Base-by-base conservation (phyloP, 2,329 filamentous ascomycete genomes). In the Phaeosphaeriaceae sp. region DNA sequence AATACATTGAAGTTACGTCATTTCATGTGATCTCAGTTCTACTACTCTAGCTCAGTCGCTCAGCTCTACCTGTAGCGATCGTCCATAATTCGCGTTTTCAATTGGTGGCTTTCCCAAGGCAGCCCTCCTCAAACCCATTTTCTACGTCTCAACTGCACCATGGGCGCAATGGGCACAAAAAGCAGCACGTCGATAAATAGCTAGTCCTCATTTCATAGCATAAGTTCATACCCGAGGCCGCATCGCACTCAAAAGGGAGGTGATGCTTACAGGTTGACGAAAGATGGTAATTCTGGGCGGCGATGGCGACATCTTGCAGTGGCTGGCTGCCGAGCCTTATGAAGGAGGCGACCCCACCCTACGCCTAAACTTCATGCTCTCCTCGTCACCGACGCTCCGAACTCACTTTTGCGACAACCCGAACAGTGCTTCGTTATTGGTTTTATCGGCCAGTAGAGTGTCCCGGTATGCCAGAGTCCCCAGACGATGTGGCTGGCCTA, bases 321-420 rank as follows among this genome's bases (percentile, higher is more conserved):
- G 23, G 23, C 6, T 11, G 20, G 20, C 21, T 40, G 44, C 35
- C 44, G 44, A 41, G 17, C 15, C 37, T 42, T 42, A 48, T 42
- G 37, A 46, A 37, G 11, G 16, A 26, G n/a, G n/a, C 29, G 33
- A 38, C 30, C 18, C 32, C 16, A 30, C 38, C 37, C 45, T 26
- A 28, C 29, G 17, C 26, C 39, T 33, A 33, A 26, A 16, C 21
- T 15, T 18, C 28, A 17, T 33, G 39, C 39, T n/a, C 34, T 17
- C 30, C 11, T 26, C 42, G 42, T 34, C 12, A 30, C 26, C 42
- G 18, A 33, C 34, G 26, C 26, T 21, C 39, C 39, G 39, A 34
- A 32, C 39, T 20, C 23, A 35, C 20, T 4, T 20, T 42, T 32
- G 37, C 45, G 45, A 48, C 45, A 36, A 35, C 20, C 45, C 45